Percentiles rank a stretch among this genome's conserved stretches.
Evolutionary conservation across 352 stramenopile genomes (phyloP).

Genomic region (Globisporangium acanthophoron): DNA sequence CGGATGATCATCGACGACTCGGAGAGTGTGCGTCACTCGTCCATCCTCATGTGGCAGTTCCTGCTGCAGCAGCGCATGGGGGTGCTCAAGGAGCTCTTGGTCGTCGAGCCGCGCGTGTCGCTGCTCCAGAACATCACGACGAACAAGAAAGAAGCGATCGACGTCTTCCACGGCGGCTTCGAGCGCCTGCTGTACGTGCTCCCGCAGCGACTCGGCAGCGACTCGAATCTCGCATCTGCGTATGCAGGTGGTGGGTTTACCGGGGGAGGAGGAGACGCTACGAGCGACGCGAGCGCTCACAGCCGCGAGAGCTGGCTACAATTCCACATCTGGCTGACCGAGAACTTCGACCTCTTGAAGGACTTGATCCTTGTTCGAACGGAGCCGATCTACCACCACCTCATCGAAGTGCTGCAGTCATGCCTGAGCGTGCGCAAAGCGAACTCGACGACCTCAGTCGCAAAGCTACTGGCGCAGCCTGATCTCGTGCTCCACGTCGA

Average conservation of each 20-base stretch:
- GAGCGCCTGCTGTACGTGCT: constrained; percentile 55
- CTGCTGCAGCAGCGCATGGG: constrained; percentile 64
- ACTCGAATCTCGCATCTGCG: background rate
- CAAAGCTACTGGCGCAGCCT: constrained; percentile 10
- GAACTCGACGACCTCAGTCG: constrained; percentile 16
- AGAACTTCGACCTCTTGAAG: constrained; percentile 55
- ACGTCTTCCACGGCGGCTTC: constrained; percentile 73
- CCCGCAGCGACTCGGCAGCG: constrained; percentile 7
- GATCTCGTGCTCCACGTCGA: constrained; percentile 31
- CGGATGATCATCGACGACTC: constrained; percentile 61
- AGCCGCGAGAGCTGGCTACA: constrained; percentile 65
- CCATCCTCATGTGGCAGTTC: constrained; percentile 67
- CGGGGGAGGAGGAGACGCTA: background rate
- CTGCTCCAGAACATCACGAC: constrained; percentile 65
- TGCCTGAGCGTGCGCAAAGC: constrained; percentile 40
- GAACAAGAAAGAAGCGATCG: constrained; percentile 67
- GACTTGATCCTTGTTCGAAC: constrained; percentile 63
- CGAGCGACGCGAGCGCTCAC: background rate
- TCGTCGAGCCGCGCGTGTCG: constrained; percentile 60
- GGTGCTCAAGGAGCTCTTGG: constrained; percentile 69
- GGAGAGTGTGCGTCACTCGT: constrained; percentile 29
- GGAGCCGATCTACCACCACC: constrained; percentile 48
- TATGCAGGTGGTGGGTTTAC: background rate
- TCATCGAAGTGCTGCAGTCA: constrained; percentile 48
- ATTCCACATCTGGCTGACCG: constrained; percentile 77